These are phyloP conservation scores for Stephania yunnanensis DNA, from an alignment of 164 flowering plant species.

Conservation along the genomic window DNA sequence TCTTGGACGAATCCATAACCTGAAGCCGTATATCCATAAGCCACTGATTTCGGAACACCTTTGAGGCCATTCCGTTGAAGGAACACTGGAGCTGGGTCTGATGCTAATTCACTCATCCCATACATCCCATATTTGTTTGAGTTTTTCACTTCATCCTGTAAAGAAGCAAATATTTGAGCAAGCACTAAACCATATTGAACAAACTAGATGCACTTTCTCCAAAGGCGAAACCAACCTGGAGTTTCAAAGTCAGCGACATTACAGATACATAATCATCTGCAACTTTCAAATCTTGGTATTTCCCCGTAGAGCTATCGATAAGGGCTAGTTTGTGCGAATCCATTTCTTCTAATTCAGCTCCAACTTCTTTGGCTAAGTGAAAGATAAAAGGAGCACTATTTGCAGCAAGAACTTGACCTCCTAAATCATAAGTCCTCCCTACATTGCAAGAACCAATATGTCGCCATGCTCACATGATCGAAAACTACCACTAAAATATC, in stretches of 20 bases:
- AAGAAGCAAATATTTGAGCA: slow-evolving; percentile 6
- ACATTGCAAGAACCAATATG: slow-evolving; percentile 6
- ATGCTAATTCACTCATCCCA: slow-evolving; percentile 56
- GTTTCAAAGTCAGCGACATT: slow-evolving; percentile 58
- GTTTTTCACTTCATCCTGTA: slow-evolving; percentile 53
- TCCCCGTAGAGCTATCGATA: slow-evolving; percentile 48
- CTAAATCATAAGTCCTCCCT: slow-evolving; percentile 73
- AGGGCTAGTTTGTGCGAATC: slow-evolving; percentile 70
- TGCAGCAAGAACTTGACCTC: slow-evolving; percentile 83
- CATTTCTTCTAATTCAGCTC: slow-evolving; percentile 57
- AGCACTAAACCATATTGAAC: not conserved
- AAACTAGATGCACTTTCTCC: not conserved
- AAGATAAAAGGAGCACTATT: slow-evolving; percentile 71
- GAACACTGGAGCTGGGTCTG: slow-evolving; percentile 50
- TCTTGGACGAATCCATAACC: slow-evolving; percentile 82
- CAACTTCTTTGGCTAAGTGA: slow-evolving; percentile 64
- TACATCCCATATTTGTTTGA: slow-evolving; percentile 55
- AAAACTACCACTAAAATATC: not conserved
- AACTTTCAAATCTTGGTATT: slow-evolving; percentile 50
- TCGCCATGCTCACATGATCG: not conserved
- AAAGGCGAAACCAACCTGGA: slow-evolving; percentile 41
- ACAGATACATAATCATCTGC: slow-evolving; percentile 72
- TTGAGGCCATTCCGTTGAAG: slow-evolving; percentile 47
- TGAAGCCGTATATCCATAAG: slow-evolving; percentile 78
- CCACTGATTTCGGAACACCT: slow-evolving; percentile 67